Conservation (phyloP, 768 basidiomycete genomes). For the Pulveroboletus ravenelii region DNA sequence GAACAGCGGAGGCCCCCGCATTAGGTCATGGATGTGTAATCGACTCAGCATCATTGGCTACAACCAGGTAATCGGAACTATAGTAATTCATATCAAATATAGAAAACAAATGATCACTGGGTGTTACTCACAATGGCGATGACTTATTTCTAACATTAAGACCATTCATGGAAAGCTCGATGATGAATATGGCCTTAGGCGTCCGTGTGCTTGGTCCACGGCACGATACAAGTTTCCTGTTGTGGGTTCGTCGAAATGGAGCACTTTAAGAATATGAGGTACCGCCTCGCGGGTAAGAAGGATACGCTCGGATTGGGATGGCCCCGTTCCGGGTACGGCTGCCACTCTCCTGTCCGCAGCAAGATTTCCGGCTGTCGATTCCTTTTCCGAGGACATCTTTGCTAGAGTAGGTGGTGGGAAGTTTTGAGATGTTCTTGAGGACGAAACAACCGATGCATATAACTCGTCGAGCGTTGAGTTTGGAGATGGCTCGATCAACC, state of each 20-base stretch:
- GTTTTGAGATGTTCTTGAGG: conserved; percentile 9
- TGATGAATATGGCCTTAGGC: conserved; percentile 21
- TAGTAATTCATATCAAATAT: conserved; percentile 1
- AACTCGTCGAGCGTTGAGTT: conserved; percentile 53
- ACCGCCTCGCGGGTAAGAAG: conserved; percentile 53
- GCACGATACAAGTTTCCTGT: conserved; percentile 57
- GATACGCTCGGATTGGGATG: conserved; percentile 26
- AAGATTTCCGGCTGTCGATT: neutral
- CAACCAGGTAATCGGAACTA: neutral
- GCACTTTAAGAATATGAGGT: conserved; percentile 43
- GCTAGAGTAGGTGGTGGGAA: conserved; percentile 6
- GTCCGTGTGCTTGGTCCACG: conserved; percentile 48
- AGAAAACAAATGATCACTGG: conserved; percentile 6
- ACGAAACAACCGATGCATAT: conserved; percentile 37
- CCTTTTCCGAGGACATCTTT: conserved; percentile 9
- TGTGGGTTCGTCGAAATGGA: conserved; percentile 43
- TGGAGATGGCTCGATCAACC: conserved; percentile 52
- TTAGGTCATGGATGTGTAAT: conserved; percentile 3
- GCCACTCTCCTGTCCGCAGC: conserved; percentile 1
- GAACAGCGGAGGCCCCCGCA: neutral
- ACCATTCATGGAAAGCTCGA: neutral
- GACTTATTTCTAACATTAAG: neutral
- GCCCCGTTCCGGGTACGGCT: neutral
- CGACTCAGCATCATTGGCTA: conserved; percentile 3
- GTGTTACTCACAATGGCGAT: conserved; percentile 9